These are phyloP conservation scores for Aureobasidium sp. DNA, from an alignment of 2,329 filamentous ascomycete genomes.

Conservation along the genomic window DNA sequence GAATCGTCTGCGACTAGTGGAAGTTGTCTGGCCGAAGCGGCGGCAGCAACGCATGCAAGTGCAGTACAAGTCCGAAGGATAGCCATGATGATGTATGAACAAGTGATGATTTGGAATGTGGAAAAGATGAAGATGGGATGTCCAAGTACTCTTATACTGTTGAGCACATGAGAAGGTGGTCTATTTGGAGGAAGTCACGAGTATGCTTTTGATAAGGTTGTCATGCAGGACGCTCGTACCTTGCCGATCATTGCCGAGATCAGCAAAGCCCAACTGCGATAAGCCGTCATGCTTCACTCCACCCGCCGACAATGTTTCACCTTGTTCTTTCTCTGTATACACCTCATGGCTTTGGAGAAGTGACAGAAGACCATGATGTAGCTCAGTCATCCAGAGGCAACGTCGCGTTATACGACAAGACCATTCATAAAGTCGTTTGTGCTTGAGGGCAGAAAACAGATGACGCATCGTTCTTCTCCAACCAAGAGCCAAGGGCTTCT, in stretches of 20 bases:
- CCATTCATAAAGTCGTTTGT: background rate
- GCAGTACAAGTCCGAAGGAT: constrained; percentile 5
- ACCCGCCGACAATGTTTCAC: background rate
- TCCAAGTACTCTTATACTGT: background rate
- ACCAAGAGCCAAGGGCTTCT: background rate
- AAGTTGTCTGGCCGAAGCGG: constrained; percentile 11
- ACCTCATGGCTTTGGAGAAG: too few species aligned
- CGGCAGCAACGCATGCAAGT: constrained; percentile 11
- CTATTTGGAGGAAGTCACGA: background rate
- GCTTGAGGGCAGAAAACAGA: background rate
- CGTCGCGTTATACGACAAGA: background rate
- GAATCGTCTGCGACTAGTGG: background rate
- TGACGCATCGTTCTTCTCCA: background rate
- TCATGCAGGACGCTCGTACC: constrained; percentile 11
- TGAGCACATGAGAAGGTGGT: background rate
- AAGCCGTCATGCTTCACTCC: background rate
- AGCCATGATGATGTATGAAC: background rate
- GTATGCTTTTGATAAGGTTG: constrained; percentile 13
- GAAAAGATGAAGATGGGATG: background rate
- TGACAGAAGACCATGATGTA: too few species aligned
- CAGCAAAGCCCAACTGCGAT: background rate
- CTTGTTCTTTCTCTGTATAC: background rate
- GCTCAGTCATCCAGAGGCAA: too few species aligned
- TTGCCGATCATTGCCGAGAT: constrained; percentile 2
- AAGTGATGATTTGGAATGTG: background rate